These are phyloP conservation scores for Sphenostylis stenocarpa DNA, from an alignment of 306 rosid genomes.

Conservation along the genomic window DNA sequence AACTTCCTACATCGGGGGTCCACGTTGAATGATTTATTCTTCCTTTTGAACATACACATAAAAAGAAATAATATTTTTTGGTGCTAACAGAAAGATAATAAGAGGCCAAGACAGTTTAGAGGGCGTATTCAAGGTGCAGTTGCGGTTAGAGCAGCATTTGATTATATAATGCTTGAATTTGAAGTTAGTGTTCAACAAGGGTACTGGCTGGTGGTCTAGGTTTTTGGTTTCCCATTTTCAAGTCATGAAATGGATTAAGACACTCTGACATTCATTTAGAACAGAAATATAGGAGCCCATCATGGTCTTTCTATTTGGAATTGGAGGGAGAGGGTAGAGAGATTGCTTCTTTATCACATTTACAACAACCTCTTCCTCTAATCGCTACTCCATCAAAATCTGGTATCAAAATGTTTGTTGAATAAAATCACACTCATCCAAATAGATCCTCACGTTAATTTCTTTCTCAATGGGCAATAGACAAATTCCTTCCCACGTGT, in stretches of 20 bases:
- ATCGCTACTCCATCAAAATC: conserved; percentile 76
- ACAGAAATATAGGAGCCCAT: conserved; percentile 27
- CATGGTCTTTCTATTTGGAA: conserved; percentile 14
- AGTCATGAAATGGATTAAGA: conserved; percentile 46
- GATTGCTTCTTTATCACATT: conserved; percentile 82
- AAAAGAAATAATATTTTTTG: conserved; percentile 14
- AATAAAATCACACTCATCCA: conserved; percentile 32
- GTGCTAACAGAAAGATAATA: conserved; percentile 32
- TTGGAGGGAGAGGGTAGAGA: neutral
- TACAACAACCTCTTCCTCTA: conserved; percentile 61
- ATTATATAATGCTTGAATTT: conserved; percentile 54
- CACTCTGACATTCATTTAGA: conserved; percentile 25
- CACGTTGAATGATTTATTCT: conserved; percentile 23
- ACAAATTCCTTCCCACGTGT: conserved; percentile 27
- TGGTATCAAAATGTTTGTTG: conserved; percentile 69
- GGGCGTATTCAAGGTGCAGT: conserved; percentile 43
- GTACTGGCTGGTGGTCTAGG: conserved; percentile 28
- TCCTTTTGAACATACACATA: conserved; percentile 10
- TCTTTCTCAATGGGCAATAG: conserved; percentile 26
- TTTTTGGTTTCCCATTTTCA: conserved; percentile 37
- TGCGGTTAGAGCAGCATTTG: conserved; percentile 60
- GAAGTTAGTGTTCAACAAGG: conserved; percentile 38
- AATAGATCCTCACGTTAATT: conserved; percentile 24
- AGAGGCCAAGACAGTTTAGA: conserved; percentile 32
- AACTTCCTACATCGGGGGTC: conserved; percentile 31